These are phyloP conservation scores for Magnaporthiopsis poae DNA, from an alignment of 2,329 filamentous ascomycete genomes.

Conservation along the genomic window DNA sequence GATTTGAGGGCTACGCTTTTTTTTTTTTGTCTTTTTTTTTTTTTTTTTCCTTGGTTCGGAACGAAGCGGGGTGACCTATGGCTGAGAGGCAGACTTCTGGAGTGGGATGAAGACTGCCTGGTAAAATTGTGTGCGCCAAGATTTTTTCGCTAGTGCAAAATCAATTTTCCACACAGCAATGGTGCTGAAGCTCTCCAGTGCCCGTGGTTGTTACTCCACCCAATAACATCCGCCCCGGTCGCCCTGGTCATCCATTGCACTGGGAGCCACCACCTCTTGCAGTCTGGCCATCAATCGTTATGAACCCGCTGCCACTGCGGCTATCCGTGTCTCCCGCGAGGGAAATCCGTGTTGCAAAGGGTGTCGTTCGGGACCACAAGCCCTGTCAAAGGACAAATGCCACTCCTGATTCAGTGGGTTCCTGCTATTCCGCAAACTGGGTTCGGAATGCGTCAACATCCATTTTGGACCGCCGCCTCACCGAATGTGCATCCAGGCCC, in stretches of 20 bases:
- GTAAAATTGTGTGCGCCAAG: constrained; percentile 10
- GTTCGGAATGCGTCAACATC: not conserved
- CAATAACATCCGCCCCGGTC: too few species aligned
- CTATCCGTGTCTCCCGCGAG: not conserved
- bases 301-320: not conserved
- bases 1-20: not conserved
- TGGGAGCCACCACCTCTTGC: not conserved
- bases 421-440: not conserved
- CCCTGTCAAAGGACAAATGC: too few species aligned
- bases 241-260: too few species aligned
- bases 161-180: constrained; percentile 8
- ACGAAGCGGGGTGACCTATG: not conserved
- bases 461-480: too few species aligned
- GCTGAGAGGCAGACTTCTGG: not conserved
- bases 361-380: not conserved
- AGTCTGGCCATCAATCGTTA: not conserved
- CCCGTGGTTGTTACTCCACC: not conserved
- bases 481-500: too few species aligned
- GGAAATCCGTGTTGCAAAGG: not conserved
- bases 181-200: not conserved
- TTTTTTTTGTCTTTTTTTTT: not conserved
- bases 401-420: not conserved
- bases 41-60: not conserved
- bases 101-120: not conserved
- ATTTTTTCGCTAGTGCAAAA: constrained; percentile 12